A percentile compares a stretch with the other conserved stretches of the same genome.
These are phyloP conservation scores for Starmerella khaoyaiensis DNA, from an alignment of 805 yeast genomes.

Conservation along the genomic window DNA sequence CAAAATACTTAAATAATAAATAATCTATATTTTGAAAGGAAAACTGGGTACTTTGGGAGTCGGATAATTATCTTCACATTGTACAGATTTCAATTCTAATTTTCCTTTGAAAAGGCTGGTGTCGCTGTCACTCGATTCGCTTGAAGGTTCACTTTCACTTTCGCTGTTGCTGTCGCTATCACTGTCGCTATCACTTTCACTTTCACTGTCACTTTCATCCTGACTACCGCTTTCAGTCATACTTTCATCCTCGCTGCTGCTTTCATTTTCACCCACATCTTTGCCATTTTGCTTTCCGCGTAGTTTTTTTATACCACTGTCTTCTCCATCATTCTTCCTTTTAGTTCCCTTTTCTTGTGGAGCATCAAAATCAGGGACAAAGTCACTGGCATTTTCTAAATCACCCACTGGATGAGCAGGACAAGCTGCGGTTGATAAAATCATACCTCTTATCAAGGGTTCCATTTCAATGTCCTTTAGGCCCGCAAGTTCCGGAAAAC, in stretches of 20 bases:
- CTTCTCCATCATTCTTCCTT: not conserved
- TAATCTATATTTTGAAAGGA: conserved; percentile 4
- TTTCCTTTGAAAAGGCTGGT: not conserved
- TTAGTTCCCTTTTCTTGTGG: not conserved
- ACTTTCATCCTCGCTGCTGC: not conserved
- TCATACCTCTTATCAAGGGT: conserved; percentile 30
- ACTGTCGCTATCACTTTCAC: conserved; percentile 3
- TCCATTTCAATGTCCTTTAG: conserved; percentile 23
- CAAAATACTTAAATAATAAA: not conserved
- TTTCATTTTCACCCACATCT: too few species aligned
- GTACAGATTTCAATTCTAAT: conserved; percentile 1
- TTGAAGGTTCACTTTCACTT: not conserved
- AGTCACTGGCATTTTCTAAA: conserved; percentile 10
- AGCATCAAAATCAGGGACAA: conserved; percentile 6
- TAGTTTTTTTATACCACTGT: not conserved
- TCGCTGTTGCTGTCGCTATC: not conserved
- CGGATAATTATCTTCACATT: conserved; percentile 10
- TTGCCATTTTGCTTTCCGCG: too few species aligned
- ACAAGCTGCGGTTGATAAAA: conserved; percentile 14
- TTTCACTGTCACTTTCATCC: not conserved
- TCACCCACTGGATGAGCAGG: conserved; percentile 16
- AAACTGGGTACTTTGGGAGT: conserved; percentile 12
- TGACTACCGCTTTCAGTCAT: conserved; percentile 1
- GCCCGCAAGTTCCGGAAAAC: conserved; percentile 47
- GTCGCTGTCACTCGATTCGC: not conserved